phyloP scores from a whole-genome alignment of 2,329 filamentous ascomycete genomes.

The Colletotrichum tropicicola region DNA sequence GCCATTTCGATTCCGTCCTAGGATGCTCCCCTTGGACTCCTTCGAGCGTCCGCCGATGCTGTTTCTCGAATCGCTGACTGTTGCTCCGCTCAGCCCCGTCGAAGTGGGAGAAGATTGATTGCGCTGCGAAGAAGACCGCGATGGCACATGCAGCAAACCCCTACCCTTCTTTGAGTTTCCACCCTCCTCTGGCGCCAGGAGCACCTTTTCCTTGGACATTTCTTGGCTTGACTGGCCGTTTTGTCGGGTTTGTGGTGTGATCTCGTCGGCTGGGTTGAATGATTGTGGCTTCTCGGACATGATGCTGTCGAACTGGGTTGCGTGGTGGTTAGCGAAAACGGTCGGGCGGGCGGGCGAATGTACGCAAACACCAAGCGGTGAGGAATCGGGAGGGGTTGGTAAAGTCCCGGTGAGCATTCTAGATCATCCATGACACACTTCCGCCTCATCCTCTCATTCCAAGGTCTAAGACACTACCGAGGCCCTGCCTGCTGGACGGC shows the following conservation, averaged over 20 bases:
- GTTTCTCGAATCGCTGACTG: slow-evolving; percentile 66
- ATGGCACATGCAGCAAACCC: slow-evolving; percentile 65
- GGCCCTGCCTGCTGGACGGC: neutral
- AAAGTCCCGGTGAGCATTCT: slow-evolving; percentile 1
- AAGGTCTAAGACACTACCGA: slow-evolving; percentile 33
- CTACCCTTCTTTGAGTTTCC: slow-evolving; percentile 58
- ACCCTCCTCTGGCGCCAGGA: slow-evolving; percentile 51
- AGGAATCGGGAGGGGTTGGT: slow-evolving; percentile 24
- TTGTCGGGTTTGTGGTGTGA: slow-evolving; percentile 35
- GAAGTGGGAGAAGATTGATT: slow-evolving; percentile 67
- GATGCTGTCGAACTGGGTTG: slow-evolving; percentile 19
- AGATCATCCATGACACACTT: slow-evolving; percentile 21
- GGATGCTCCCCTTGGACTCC: slow-evolving; percentile 71
- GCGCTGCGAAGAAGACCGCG: slow-evolving; percentile 69
- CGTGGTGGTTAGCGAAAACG: slow-evolving; percentile 18
- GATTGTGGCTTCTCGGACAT: slow-evolving; percentile 44
- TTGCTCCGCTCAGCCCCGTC: slow-evolving; percentile 68
- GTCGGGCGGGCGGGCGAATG: neutral
- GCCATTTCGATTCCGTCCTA: slow-evolving; percentile 70
- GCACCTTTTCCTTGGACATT: slow-evolving; percentile 54
- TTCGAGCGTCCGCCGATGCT: slow-evolving; percentile 72
- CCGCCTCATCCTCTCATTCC: slow-evolving; percentile 25
- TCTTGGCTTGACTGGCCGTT: slow-evolving; percentile 42
- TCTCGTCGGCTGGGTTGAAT: slow-evolving; percentile 39
- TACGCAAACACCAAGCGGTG: slow-evolving; percentile 13